Conservation (phyloP, 1,139 yeast species). For the Lodderomyces margitis region DNA sequence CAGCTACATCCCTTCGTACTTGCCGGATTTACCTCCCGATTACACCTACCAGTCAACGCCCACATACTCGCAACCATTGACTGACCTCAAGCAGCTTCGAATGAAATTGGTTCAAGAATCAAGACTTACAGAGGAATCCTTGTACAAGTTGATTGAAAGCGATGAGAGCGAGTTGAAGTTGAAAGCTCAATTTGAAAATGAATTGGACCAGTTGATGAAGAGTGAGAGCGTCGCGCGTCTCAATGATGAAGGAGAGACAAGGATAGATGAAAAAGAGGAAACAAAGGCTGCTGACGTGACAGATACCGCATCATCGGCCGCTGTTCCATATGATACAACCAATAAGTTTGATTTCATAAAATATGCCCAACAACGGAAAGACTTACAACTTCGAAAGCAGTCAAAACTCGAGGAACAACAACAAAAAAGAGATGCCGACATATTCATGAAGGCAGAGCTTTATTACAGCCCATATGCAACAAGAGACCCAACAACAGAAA, state of each 20-base stretch:
- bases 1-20: conserved; percentile 64
- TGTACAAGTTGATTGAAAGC: conserved; percentile 55
- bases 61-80: conserved; percentile 56
- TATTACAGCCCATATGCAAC: conserved; percentile 40
- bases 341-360: conserved; percentile 51
- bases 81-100: conserved; percentile 70
- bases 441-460: conserved; percentile 46
- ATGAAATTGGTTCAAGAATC: conserved; percentile 77
- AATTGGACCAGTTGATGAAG: conserved; percentile 13
- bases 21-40: conserved; percentile 90
- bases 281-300: neutral
- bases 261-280: conserved; percentile 2
- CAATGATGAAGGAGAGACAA: conserved; percentile 6
- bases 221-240: neutral
- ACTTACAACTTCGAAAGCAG: conserved; percentile 21
- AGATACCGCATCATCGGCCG: neutral
- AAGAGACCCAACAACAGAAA: conserved; percentile 24
- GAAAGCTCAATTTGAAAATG: conserved; percentile 26
- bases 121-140: conserved; percentile 72
- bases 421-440: conserved; percentile 29
- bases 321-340: conserved; percentile 14
- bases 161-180: conserved; percentile 35
- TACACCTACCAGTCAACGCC: conserved; percentile 85
- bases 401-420: conserved; percentile 15
- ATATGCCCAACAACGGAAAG: conserved; percentile 50